Evolutionary conservation across 306 rosid species (phyloP), one percentile per base, ranked within the genome.

Genomic region (Oemleria cerasiformis): DNA sequence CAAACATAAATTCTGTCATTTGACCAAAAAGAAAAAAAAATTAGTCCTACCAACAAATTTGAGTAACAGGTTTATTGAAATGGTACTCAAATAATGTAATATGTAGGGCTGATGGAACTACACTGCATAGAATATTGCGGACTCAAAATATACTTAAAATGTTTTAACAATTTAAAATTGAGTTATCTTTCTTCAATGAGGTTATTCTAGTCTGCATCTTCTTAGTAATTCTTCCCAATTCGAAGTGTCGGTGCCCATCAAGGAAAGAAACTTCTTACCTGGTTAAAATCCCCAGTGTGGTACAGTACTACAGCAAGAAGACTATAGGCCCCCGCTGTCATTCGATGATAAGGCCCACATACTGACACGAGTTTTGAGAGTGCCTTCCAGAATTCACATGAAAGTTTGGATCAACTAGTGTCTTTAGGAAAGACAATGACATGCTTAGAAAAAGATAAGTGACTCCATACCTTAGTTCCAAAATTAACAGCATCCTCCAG

Each of bases 281-380:
- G 98, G 86, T 94, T 94, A 69, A 94, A 94, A 80, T 94, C 98
- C 59, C 98, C 98, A 15, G 98, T 94, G 75, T 94, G 98, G 82
- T 94, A 91, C 69, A 94, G 79, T 60, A 94, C 98, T 69, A 94
- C 98, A 54, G 98, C 98, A 75, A 94, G 85, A 68, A 94, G 98
- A 81, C 98, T 94, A 69, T 94, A 94, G 57, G 98, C 98, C 70
- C 98, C 98, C 4, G 98, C 98, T 49, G 98, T 94, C 98, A 94
- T 94, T 89, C 97, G 85, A 80, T 94, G 97, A 76, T 89, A 91
- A 7, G 98, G 97, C 65, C 98, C 98, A 40, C 98, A 94, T 11
- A 94, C 98, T 14, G 86, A 80, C 61, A 91, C 96, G 43, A 94
- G 91, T 74, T 94, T 94, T 17, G 97, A 77, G 45, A 94, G 92